A percentile compares a stretch with the other conserved stretches of the same genome.
phyloP scores from a whole-genome alignment of 305 asterid species.

The Caryopteris hybrid region DNA sequence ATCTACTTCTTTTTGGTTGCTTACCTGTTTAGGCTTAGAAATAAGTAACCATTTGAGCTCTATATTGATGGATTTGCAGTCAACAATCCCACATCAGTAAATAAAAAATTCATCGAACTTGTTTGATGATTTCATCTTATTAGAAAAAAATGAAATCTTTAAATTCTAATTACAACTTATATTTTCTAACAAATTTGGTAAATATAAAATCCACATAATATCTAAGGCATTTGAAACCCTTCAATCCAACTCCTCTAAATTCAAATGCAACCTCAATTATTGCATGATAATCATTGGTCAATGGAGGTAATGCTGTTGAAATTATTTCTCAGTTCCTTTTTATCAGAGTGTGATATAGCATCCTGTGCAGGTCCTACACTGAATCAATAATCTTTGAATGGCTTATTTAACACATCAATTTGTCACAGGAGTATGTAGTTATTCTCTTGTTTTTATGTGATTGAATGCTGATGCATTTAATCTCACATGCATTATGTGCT shows the following conservation, averaged over 20 bases:
- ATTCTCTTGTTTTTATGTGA: neutral
- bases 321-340: neutral
- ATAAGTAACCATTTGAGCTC: neutral
- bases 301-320: neutral
- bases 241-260: neutral
- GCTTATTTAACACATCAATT: neutral
- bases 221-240: neutral
- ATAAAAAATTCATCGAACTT: neutral
- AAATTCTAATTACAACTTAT: neutral
- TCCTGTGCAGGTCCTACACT: neutral
- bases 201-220: neutral
- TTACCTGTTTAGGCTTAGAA: neutral
- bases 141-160: neutral
- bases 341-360: neutral
- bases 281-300: neutral
- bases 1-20: constrained; percentile 6
- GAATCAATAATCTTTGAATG: neutral
- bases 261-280: neutral
- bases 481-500: neutral
- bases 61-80: neutral
- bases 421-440: too few relatives aligned
- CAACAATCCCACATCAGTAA: neutral
- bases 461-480: neutral
- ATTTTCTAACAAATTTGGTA: neutral
- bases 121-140: neutral